These are phyloP conservation scores for Prunella vulgaris DNA, from an alignment of 257 asterid species.

Conservation along the genomic window DNA sequence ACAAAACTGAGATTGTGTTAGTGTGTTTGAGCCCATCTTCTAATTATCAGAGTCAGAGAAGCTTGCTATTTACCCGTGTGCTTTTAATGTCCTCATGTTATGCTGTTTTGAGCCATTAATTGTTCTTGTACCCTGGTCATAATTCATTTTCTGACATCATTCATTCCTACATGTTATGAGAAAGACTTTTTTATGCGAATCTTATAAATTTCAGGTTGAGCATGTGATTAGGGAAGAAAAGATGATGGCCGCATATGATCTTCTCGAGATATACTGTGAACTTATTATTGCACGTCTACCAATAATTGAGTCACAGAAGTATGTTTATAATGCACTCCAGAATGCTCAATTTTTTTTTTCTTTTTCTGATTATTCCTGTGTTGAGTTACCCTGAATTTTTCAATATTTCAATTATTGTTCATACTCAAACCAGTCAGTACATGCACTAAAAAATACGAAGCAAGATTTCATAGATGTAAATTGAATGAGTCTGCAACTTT, in stretches of 20 bases:
- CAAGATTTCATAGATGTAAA: background rate
- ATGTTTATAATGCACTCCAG: constrained; percentile 30
- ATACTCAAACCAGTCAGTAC: background rate
- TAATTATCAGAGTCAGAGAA: background rate
- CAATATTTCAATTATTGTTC: background rate
- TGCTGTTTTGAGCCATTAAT: constrained; percentile 10
- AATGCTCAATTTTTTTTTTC: background rate
- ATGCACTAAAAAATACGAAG: background rate
- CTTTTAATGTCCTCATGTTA: constrained; percentile 1
- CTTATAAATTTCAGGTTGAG: constrained; percentile 60
- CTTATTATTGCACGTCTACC: constrained; percentile 78
- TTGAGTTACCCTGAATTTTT: constrained; percentile 6
- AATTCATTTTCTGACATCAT: background rate
- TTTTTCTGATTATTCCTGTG: background rate
- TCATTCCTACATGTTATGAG: background rate
- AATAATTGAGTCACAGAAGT: constrained; percentile 91
- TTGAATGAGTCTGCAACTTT: constrained; percentile 1
- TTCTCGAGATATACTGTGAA: constrained; percentile 82
- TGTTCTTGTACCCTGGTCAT: constrained; percentile 2
- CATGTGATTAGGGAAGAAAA: constrained; percentile 97
- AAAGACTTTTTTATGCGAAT: constrained; percentile 3
- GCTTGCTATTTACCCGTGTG: background rate
- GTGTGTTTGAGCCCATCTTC: background rate
- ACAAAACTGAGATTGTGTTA: background rate
- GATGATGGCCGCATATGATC: constrained; percentile 91